Percentiles rank a stretch among this genome's conserved stretches.
Evolutionary conservation across 2,329 filamentous ascomycete species (phyloP).

Genomic region (Fusarium sp.): DNA sequence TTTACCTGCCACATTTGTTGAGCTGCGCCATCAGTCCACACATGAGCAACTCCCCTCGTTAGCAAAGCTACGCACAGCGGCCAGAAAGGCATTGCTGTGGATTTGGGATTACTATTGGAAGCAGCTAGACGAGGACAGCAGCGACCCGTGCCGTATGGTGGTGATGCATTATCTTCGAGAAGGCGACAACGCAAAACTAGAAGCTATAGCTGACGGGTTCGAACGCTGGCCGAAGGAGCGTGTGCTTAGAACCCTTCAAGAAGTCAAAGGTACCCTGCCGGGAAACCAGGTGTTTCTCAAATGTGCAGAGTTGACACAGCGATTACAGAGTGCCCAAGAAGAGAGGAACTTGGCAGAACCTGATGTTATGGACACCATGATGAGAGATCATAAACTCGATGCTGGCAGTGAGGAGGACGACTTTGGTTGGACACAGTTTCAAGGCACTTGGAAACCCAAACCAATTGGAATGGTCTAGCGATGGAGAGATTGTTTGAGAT

Average conservation of each 20-base stretch:
- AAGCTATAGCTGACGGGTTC: conserved; percentile 47
- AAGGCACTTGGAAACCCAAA: conserved; percentile 66
- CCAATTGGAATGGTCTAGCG: conserved; percentile 66
- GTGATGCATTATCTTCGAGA: conserved; percentile 55
- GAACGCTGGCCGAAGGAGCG: conserved; percentile 51
- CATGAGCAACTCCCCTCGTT: conserved; percentile 88
- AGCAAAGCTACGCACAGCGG: conserved; percentile 75
- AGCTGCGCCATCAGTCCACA: conserved; percentile 88
- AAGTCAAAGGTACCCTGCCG: conserved; percentile 54
- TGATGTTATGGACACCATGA: conserved; percentile 12
- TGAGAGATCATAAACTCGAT: conserved; percentile 19
- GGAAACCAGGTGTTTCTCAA: conserved; percentile 58
- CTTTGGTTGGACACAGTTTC: conserved; percentile 60
- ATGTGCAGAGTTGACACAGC: conserved; percentile 57
- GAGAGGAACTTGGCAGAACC: conserved; percentile 22
- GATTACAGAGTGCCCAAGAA: conserved; percentile 45
- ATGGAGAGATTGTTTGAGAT: not conserved
- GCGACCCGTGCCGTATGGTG: conserved; percentile 49
- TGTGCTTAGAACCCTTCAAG: conserved; percentile 53
- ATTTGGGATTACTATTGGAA: conserved; percentile 92
- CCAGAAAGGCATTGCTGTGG: conserved; percentile 79
- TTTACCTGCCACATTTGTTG: conserved; percentile 83
- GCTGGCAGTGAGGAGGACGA: conserved; percentile 42
- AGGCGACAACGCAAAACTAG: conserved; percentile 45
- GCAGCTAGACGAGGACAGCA: conserved; percentile 53